These are phyloP conservation scores for Cercospora canescens DNA, from an alignment of 2,329 filamentous ascomycete species.

Conservation along the genomic window DNA sequence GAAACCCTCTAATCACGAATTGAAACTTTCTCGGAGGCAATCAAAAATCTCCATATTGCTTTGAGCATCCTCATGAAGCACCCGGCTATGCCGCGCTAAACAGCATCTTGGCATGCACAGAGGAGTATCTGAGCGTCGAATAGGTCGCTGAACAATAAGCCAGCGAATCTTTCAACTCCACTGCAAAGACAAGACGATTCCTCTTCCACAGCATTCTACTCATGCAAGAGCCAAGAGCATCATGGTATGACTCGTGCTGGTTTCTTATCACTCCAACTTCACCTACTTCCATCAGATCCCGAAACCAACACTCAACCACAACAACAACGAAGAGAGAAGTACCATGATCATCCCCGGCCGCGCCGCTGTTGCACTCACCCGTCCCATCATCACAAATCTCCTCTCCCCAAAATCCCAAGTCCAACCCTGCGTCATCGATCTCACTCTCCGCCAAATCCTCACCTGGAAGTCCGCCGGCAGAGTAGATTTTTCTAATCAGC, in stretches of 20 bases:
- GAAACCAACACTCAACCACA: neutral
- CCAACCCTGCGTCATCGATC: constrained; percentile 25
- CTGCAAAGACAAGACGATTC: too few species aligned
- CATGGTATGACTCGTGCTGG: neutral
- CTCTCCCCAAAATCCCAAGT: constrained; percentile 9
- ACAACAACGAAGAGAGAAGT: neutral
- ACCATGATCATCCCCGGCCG: constrained; percentile 21
- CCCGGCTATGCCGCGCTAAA: too few species aligned
- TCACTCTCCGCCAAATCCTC: constrained; percentile 16
- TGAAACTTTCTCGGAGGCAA: too few species aligned
- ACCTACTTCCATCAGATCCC: neutral
- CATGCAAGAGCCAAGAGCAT: neutral
- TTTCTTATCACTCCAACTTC: neutral
- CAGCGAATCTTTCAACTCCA: neutral
- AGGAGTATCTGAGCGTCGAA: too few species aligned
- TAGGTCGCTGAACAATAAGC: too few species aligned
- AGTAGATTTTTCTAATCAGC: constrained; percentile 19
- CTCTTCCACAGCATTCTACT: neutral
- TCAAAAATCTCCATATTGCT: too few species aligned
- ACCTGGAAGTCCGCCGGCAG: constrained; percentile 18
- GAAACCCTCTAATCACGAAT: too few species aligned
- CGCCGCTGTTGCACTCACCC: constrained; percentile 7
- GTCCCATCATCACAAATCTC: constrained; percentile 14
- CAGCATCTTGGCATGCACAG: too few species aligned
- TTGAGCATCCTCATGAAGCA: too few species aligned